These are phyloP conservation scores for Microcos paniculata DNA, from an alignment of 345 rosid genomes.

Conservation along the genomic window DNA sequence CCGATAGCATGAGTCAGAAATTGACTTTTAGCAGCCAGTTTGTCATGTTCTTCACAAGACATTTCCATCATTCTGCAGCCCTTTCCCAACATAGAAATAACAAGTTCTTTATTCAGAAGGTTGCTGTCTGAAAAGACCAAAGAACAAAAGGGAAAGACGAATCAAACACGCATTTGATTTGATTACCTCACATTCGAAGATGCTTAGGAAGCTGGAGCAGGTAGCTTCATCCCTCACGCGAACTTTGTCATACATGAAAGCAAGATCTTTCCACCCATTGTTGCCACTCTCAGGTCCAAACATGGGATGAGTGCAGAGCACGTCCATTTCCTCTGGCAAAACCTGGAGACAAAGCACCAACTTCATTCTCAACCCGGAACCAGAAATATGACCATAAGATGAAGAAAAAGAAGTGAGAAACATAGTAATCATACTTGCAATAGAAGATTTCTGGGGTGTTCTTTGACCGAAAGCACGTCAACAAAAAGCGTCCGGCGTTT, in stretches of 20 bases:
- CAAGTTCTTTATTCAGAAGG: too few species aligned
- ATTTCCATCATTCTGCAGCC: slow-evolving; percentile 76
- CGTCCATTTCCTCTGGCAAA: slow-evolving; percentile 43
- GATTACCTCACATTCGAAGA: slow-evolving; percentile 42
- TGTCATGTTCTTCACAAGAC: slow-evolving; percentile 61
- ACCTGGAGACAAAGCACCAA: slow-evolving; percentile 16
- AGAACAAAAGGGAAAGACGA: not conserved
- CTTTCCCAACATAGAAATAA: slow-evolving; percentile 12
- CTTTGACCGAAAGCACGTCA: slow-evolving; percentile 68
- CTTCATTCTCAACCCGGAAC: not conserved
- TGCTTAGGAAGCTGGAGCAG: slow-evolving; percentile 44
- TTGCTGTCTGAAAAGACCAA: too few species aligned
- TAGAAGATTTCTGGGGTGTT: slow-evolving; percentile 45
- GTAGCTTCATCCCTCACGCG: slow-evolving; percentile 35
- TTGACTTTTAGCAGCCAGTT: slow-evolving; percentile 55
- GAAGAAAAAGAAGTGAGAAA: not conserved
- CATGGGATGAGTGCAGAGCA: slow-evolving; percentile 71
- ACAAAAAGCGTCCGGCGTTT: slow-evolving; percentile 45
- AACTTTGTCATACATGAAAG: slow-evolving; percentile 52
- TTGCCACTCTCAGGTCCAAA: slow-evolving; percentile 70
- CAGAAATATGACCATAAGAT: not conserved
- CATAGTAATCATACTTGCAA: slow-evolving; percentile 27
- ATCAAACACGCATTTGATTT: not conserved
- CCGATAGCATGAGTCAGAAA: slow-evolving; percentile 55
- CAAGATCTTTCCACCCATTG: slow-evolving; percentile 48